Evolutionary conservation across 768 basidiomycete species (phyloP).

Genomic region (Suillus hirtellus): DNA sequence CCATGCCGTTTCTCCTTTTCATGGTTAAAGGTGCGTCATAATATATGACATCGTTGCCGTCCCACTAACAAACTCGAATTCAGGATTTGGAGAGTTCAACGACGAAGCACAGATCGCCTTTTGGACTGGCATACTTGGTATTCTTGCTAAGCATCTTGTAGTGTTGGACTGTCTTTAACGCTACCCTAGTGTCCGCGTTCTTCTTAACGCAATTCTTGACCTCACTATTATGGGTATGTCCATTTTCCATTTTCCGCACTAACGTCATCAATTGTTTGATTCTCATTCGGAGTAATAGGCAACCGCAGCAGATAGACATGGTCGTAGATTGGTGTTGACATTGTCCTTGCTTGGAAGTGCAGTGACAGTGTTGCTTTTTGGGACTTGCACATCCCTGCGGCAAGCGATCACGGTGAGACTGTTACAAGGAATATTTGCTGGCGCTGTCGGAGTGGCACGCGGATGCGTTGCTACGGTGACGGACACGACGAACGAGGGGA

Average conservation of each 20-base stretch:
- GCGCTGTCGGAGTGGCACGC: constrained; percentile 93
- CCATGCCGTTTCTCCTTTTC: constrained; percentile 88
- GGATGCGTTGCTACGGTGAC: constrained; percentile 86
- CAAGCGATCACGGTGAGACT: constrained; percentile 87
- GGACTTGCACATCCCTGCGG: constrained; percentile 70
- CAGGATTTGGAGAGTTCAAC: constrained; percentile 68
- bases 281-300: constrained; percentile 47
- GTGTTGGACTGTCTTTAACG: constrained; percentile 15
- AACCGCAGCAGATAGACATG: constrained; percentile 92
- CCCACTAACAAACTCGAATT: constrained; percentile 10
- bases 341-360: constrained; percentile 86
- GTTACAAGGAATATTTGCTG: constrained; percentile 89
- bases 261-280: constrained; percentile 15
- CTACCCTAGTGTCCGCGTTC: constrained; percentile 66
- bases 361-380: constrained; percentile 74
- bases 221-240: constrained; percentile 83
- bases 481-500: constrained; percentile 88
- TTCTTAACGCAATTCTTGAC: constrained; percentile 97
- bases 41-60: constrained; percentile 16
- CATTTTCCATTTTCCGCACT: constrained; percentile 10
- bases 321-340: constrained; percentile 79
- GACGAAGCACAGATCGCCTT: constrained; percentile 87
- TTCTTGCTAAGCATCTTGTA: constrained; percentile 23
- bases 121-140: constrained; percentile 85
- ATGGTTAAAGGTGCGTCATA: constrained; percentile 79